phyloP scores from a whole-genome alignment of 805 yeast species.

The Candida corydali region DNA sequence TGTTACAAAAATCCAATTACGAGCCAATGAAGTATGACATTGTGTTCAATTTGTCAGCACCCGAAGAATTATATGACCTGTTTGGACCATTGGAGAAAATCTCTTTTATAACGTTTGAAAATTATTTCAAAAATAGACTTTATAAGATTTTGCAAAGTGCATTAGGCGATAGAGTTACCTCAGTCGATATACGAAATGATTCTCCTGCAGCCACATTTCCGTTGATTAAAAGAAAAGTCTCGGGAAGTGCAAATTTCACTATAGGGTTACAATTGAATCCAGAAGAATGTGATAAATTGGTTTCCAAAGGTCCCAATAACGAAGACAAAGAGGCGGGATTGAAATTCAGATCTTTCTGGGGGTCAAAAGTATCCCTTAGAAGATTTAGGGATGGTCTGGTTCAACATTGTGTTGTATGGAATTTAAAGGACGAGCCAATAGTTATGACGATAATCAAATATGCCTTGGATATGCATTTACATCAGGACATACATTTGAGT shows the following conservation, averaged over 20 bases:
- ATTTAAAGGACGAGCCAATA: constrained; percentile 53
- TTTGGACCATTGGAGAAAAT: constrained; percentile 73
- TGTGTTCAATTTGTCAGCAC: constrained; percentile 49
- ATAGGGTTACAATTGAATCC: constrained; percentile 71
- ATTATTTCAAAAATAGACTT: constrained; percentile 59
- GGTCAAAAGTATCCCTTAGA: constrained; percentile 75
- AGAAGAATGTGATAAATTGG: constrained; percentile 70
- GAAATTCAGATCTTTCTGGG: constrained; percentile 85
- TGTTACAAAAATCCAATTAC: constrained; percentile 56
- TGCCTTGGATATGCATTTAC: constrained; percentile 61
- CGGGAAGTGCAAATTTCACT: constrained; percentile 30
- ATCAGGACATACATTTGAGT: constrained; percentile 33
- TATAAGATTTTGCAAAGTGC: constrained; percentile 54
- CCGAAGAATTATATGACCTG: constrained; percentile 35
- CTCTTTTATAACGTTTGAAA: constrained; percentile 65
- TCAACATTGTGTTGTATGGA: constrained; percentile 89
- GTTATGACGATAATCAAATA: constrained; percentile 62
- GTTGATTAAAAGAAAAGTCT: constrained; percentile 52
- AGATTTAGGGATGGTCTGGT: constrained; percentile 91
- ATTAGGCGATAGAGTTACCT: constrained; percentile 46
- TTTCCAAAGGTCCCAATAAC: constrained; percentile 81
- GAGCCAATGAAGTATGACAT: constrained; percentile 65
- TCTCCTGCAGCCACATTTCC: constrained; percentile 28
- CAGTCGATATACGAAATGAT: constrained; percentile 31
- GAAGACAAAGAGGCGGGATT: constrained; percentile 51